Conservation (phyloP, 257 asterid species). For the Ehretia macrophylla region DNA sequence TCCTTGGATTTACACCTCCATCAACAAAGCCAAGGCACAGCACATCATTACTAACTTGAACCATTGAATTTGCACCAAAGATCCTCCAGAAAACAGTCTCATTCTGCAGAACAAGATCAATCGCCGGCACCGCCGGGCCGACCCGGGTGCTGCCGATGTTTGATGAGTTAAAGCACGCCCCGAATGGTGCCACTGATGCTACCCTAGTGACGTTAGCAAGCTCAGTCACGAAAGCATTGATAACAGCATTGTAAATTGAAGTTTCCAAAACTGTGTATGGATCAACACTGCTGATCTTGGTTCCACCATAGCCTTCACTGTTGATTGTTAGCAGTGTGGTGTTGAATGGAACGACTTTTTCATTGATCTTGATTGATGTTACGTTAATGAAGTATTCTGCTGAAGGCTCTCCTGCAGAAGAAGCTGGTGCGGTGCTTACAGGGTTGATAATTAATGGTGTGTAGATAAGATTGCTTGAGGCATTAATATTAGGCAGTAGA, state of each 20-base stretch:
- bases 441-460: slow-evolving; percentile 43
- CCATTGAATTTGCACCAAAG: slow-evolving; percentile 56
- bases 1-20: slow-evolving; percentile 23
- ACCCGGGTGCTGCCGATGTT: slow-evolving; percentile 40
- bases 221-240: slow-evolving; percentile 25
- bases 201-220: slow-evolving; percentile 34
- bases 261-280: slow-evolving; percentile 41
- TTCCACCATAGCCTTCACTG: slow-evolving; percentile 40
- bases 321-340: slow-evolving; percentile 23
- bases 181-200: slow-evolving; percentile 28
- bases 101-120: slow-evolving; percentile 32
- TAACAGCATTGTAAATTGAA: slow-evolving; percentile 34
- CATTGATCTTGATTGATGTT: slow-evolving; percentile 30
- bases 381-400: slow-evolving; percentile 49
- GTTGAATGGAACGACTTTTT: slow-evolving; percentile 26
- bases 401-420: slow-evolving; percentile 24
- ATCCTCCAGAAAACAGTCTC: slow-evolving; percentile 42
- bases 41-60: slow-evolving; percentile 26
- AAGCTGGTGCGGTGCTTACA: slow-evolving; percentile 20
- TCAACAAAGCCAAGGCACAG: slow-evolving; percentile 30
- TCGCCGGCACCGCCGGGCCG: slow-evolving; percentile 44
- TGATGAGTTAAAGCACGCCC: slow-evolving; percentile 30
- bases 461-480: slow-evolving; percentile 9
- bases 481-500: slow-evolving; percentile 24
- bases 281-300: slow-evolving; percentile 48